Evolutionary conservation across 257 asterid genomes (phyloP), one percentile per base, ranked within the genome.

Genomic region (Fraxinus cuspidata): DNA sequence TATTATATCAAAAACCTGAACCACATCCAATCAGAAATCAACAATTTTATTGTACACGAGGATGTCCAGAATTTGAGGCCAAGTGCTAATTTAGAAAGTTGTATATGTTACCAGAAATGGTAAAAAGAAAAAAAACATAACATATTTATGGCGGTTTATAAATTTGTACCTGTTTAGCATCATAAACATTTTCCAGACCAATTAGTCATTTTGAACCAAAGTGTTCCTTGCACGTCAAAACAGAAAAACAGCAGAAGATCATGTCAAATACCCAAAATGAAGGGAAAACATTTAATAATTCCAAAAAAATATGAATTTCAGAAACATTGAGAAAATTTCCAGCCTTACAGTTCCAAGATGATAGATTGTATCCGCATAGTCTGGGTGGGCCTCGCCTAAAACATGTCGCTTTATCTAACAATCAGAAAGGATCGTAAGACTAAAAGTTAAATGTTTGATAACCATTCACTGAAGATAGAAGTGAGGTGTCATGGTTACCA

Each of bases 361-460:
- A 84, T 89, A 91, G 96, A 95, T 87, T 29, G 99, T 88, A 75
- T 95, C 96, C 65, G 99, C 99, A 85, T 95, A 93, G 81, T 95
- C 99, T 3, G 86, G 72, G 84, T 93, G 93, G 31, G 80, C 84
- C 84, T 90, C 96, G 74, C 99, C 99, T 81, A 95, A 73, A 80
- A 87, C 92, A 65, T 94, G 97, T 73, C 93, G 90, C 90, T 93
- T 93, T 82, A 89, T 87, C 99, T 95, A 79, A 73, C 75, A 80
- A 75, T 67, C 74, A 84, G 58, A 75, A 74, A 74, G 31, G 76
- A 81, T 79, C 78, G 81, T 19, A 32, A 76, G 42, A 78, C 53
- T 71, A 79, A 70, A 73, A 31, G 74, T 75, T 70, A 70, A 76
- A 64, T 66, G 67, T 71, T 78, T 80, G 65, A 77, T 70, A 73